These are phyloP conservation scores for Thelonectria olida DNA, from an alignment of 2,329 filamentous ascomycete species.

Conservation along the genomic window DNA sequence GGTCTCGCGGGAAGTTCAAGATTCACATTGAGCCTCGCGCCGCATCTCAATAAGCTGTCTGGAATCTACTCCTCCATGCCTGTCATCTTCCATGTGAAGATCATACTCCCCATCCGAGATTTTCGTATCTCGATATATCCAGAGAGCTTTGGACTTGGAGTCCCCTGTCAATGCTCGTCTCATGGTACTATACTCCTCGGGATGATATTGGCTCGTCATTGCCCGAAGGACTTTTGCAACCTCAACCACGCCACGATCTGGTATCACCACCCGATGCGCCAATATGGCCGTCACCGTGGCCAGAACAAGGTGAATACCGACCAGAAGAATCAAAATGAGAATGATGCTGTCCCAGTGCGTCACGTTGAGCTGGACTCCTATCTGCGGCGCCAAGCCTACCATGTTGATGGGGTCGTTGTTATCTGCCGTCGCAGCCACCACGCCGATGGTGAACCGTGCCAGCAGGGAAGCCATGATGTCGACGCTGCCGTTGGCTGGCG, in stretches of 20 bases:
- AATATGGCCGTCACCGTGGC: background rate
- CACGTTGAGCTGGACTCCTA: slow-evolving; percentile 45
- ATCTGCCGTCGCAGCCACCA: slow-evolving; percentile 45
- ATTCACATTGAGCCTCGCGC: too few species aligned
- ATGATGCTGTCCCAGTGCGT: slow-evolving; percentile 38
- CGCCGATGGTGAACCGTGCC: slow-evolving; percentile 48
- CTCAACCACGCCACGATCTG: background rate
- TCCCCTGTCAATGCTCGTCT: background rate
- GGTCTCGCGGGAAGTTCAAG: too few species aligned
- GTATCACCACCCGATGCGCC: background rate
- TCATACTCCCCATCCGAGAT: slow-evolving; percentile 1
- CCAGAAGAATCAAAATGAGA: background rate
- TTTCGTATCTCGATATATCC: slow-evolving; percentile 2
- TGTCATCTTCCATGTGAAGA: slow-evolving; percentile 7
- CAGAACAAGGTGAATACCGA: background rate
- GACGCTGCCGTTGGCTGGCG: slow-evolving; percentile 40
- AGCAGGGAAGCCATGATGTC: slow-evolving; percentile 48
- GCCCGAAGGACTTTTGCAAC: slow-evolving; percentile 4
- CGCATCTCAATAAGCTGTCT: too few species aligned
- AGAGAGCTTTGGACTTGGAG: background rate
- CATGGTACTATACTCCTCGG: background rate
- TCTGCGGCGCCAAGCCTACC: slow-evolving; percentile 42
- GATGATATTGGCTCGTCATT: slow-evolving; percentile 1
- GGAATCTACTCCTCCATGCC: too few species aligned
- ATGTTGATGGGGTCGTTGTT: slow-evolving; percentile 39